Conservation (phyloP, 164 flowering plant species). For the Stephania japonica region DNA sequence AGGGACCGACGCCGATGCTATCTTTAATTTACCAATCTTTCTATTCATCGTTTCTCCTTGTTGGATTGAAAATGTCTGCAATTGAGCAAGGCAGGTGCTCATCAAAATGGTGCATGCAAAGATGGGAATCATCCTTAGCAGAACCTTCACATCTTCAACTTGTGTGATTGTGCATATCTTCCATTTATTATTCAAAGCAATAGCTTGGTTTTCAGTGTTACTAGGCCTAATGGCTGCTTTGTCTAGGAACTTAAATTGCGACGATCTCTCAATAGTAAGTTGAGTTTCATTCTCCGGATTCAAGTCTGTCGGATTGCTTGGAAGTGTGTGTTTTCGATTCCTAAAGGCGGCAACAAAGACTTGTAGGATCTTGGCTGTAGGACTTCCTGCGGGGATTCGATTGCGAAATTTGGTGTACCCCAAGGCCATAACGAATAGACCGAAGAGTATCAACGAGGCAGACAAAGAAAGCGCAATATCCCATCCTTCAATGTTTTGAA, state of each 20-base stretch:
- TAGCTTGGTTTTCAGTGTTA: not conserved
- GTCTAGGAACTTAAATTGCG: constrained; percentile 18
- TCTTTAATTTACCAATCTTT: constrained; percentile 26
- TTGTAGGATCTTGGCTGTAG: constrained; percentile 15
- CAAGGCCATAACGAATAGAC: constrained; percentile 6
- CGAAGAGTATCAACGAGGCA: constrained; percentile 4
- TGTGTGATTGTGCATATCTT: constrained; percentile 33
- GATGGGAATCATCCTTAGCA: constrained; percentile 42
- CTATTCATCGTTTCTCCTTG: constrained; percentile 51
- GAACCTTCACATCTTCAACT: constrained; percentile 48
- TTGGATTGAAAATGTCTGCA: constrained; percentile 57
- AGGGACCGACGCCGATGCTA: constrained; percentile 55
- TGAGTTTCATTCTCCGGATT: not conserved
- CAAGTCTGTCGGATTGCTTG: constrained; percentile 2
- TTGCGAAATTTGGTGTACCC: constrained; percentile 16
- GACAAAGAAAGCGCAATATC: constrained; percentile 13
- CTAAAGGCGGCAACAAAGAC: constrained; percentile 16
- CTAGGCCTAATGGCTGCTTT: constrained; percentile 11
- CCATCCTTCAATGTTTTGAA: constrained; percentile 33
- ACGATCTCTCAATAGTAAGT: not conserved
- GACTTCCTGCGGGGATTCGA: constrained; percentile 19
- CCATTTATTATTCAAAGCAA: constrained; percentile 31
- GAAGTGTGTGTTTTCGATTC: constrained; percentile 11
- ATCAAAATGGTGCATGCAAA: constrained; percentile 53
- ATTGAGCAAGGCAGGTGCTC: constrained; percentile 57